These are phyloP conservation scores for Tephrocybe sp. DNA, from an alignment of 768 basidiomycete species.

Conservation along the genomic window DNA sequence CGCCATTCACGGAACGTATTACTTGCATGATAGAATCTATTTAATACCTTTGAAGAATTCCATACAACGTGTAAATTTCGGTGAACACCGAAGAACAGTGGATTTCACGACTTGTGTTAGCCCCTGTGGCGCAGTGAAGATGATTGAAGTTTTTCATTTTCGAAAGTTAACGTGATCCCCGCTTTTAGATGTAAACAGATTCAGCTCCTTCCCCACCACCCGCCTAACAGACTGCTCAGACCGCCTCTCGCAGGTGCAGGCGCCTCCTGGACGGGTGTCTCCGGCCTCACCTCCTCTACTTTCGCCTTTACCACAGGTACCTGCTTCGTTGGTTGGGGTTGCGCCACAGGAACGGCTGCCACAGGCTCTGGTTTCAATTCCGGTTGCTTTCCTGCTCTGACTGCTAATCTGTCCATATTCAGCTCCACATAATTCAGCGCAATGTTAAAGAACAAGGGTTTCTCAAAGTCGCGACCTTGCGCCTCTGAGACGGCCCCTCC, in stretches of 20 bases:
- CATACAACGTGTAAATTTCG: too few relatives aligned
- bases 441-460: slow-evolving; percentile 91
- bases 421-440: slow-evolving; percentile 90
- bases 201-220: slow-evolving; percentile 73
- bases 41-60: too few relatives aligned
- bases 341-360: slow-evolving; percentile 16
- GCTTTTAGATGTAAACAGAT: background rate
- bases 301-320: slow-evolving; percentile 54
- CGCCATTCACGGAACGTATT: too few relatives aligned
- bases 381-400: slow-evolving; percentile 62
- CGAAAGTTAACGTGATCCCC: background rate
- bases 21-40: too few relatives aligned
- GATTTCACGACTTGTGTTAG: too few relatives aligned
- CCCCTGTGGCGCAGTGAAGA: background rate
- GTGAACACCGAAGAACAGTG: too few relatives aligned
- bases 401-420: slow-evolving; percentile 75
- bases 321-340: slow-evolving; percentile 29
- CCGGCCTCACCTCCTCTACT: slow-evolving; percentile 48
- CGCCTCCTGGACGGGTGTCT: slow-evolving; percentile 43
- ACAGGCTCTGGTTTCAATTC: slow-evolving; percentile 13
- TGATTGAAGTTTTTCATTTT: background rate
- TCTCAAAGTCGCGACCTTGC: slow-evolving; percentile 53
- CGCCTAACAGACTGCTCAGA: slow-evolving; percentile 66
- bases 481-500: slow-evolving; percentile 54
- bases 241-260: slow-evolving; percentile 46